A percentile compares a stretch with the other conserved stretches of the same genome.
Evolutionary conservation across 768 basidiomycete species (phyloP).

Genomic region (Psilocybe sp.): DNA sequence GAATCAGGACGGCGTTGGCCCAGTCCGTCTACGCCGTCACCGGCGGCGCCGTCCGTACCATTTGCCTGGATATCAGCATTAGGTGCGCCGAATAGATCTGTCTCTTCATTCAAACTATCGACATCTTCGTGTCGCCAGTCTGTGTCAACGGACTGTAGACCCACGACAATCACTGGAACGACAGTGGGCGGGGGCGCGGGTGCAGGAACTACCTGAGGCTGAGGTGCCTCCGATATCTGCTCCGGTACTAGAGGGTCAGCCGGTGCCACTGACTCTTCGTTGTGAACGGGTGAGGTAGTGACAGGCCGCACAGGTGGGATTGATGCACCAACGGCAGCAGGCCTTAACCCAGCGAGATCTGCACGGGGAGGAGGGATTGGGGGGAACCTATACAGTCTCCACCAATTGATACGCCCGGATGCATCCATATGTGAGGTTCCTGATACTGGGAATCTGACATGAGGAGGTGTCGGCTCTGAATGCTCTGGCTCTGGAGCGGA

Average conservation of each 20-base stretch:
- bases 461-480: neutral
- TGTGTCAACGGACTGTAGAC: constrained; percentile 70
- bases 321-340: neutral
- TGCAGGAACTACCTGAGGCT: constrained; percentile 5
- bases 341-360: constrained; percentile 14
- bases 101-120: constrained; percentile 18
- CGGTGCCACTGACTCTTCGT: neutral
- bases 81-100: constrained; percentile 16
- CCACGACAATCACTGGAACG: constrained; percentile 82
- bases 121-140: constrained; percentile 33
- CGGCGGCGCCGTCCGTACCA: constrained; percentile 7
- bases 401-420: constrained; percentile 66
- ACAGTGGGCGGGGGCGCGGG: constrained; percentile 39
- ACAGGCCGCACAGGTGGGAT: neutral
- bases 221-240: constrained; percentile 3
- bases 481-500: neutral
- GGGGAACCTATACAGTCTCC: constrained; percentile 82
- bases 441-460: neutral
- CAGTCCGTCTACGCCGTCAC: constrained; percentile 9
- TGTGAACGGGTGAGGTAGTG: neutral
- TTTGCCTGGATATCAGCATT: constrained; percentile 1
- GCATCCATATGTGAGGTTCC: constrained; percentile 25
- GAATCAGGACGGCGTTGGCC: constrained; percentile 9
- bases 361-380: constrained; percentile 44
- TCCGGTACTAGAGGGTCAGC: constrained; percentile 8